Base-by-base conservation (phyloP, 306 rosid species). In the Vicia faba region DNA sequence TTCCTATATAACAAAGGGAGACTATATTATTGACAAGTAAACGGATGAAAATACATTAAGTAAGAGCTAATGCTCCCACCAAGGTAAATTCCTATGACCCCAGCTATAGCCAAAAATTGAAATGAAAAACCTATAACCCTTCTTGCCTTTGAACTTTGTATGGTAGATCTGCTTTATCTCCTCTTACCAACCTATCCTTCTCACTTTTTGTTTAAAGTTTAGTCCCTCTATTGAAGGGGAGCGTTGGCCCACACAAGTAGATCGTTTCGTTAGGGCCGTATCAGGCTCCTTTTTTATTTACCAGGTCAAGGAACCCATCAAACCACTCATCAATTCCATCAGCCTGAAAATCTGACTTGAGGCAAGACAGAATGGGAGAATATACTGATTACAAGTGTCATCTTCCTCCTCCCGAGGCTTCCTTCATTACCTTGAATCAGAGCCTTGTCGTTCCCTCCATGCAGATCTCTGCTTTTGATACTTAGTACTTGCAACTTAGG, bases 1-100 rank as follows among this genome's bases (percentile, higher is more conserved):
- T 39, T 61, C 67, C 50, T 39, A 39, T 61, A 43, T 61, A 61
- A 61, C 67, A 39, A 61, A 39, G 67, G 64, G 67, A 61, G 33
- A 39, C 67, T 61, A 61, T 53, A 11, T 61, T 39, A 39, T 39
- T 38, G 67, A 61, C 50, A 61, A 61, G 50, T 19, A 39, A 20
- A 61, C 8, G 3, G 39, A 29, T 38, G 66, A 39, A 61, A 61
- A 39, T 19, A 61, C 50, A 19, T 23, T 15, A 35, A 23, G 59
- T 56, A 56, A 61, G 33, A 39, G 35, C 19, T 5, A 61, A 61
- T 39, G 67, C 67, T 61, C 19, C 66, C 50, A 19, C 19, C 67
- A 61, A 19, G 67, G 67, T 39, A 61, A 61, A 61, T 39, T 39
- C 23, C 35, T 13, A 7, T 39, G 67, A 33, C 50, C 67, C 49